Base-by-base conservation (phyloP, 108 stramenopile genomes). In the Parietichytrium sp. region DNA sequence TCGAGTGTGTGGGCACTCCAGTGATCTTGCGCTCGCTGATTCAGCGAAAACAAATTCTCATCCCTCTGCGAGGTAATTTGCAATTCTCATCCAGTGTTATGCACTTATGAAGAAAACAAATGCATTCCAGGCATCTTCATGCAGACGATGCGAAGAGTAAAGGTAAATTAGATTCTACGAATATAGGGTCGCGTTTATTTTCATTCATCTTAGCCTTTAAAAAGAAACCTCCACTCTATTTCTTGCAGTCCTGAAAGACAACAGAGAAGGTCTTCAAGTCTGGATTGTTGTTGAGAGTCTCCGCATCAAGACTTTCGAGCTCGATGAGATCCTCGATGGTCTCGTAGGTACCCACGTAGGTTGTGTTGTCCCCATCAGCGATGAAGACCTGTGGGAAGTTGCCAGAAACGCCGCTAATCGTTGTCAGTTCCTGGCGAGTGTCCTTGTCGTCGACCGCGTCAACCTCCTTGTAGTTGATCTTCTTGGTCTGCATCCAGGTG, bases 401-500 rank as follows among this genome's bases (percentile, higher is more conserved):
- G 61, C 61, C 61, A 12, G 10, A 45, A 42, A 72, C 42, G 2
- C 61, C 61, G 61, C 61, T 72, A 42, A 72, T 72, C 16, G 6
- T 42, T 12, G 61, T 72, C 16, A 72, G 61, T 42, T 72, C 61
- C 61, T 72, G 10, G 61, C 61, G 61, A n/a, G 45, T 42, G 25
- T 36, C 61, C 61, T 72, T 72, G 16, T 72, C 61, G 61, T 47
- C 6, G 20, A 72, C 25, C 23, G 61, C 61, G 33, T 72, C 61
- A 38, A 72, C 1, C 61, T 72, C 61, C 61, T 72, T 16, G 61
- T 72, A 72, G 42, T 42, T 33, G 61, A 72, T 72, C 38, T 72
- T 36, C 61, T 72, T 72, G 61, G 61, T 72, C 61, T 72, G 61
- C 61, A 72, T 72, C 61, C 61, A 72, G 29, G 61, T 72, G 61